Evolutionary conservation across 495 filamentous ascomycete genomes (phyloP).

Genomic region (Penicillium egyptiacum): DNA sequence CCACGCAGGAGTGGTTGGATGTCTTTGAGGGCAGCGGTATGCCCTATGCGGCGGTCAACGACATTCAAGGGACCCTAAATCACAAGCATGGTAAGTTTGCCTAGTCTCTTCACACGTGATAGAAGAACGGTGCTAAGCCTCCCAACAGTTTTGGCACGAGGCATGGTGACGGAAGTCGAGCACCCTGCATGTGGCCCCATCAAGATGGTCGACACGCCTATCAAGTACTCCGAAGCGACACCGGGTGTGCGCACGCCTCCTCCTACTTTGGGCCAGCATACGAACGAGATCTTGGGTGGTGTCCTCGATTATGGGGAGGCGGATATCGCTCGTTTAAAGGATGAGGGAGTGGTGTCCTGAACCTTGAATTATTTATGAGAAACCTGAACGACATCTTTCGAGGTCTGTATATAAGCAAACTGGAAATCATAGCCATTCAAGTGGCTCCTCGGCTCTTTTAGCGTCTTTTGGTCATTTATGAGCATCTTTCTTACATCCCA

Average conservation of each 20-base stretch:
- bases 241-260: conserved; percentile 78
- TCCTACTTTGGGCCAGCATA: conserved; percentile 89
- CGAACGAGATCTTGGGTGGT: conserved; percentile 73
- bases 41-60: conserved; percentile 95
- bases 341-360: conserved; percentile 68
- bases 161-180: conserved; percentile 86
- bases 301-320: conserved; percentile 61
- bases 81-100: conserved; percentile 69
- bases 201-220: conserved; percentile 89
- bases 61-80: conserved; percentile 77
- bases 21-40: conserved; percentile 86
- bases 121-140: conserved; percentile 7
- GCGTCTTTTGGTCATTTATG: not conserved
- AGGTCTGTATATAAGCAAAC: conserved; percentile 5
- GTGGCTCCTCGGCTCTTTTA: not conserved
- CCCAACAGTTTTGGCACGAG: conserved; percentile 65
- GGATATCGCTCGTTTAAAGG: conserved; percentile 62
- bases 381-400: not conserved
- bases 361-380: not conserved
- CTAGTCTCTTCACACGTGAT: not conserved
- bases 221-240: conserved; percentile 85
- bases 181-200: conserved; percentile 82
- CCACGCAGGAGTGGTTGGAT: conserved; percentile 85
- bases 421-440: not conserved
- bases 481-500: not conserved